Conservation (phyloP, 1,284 basidiomycete species). For the Fomitopsis pinicola region DNA sequence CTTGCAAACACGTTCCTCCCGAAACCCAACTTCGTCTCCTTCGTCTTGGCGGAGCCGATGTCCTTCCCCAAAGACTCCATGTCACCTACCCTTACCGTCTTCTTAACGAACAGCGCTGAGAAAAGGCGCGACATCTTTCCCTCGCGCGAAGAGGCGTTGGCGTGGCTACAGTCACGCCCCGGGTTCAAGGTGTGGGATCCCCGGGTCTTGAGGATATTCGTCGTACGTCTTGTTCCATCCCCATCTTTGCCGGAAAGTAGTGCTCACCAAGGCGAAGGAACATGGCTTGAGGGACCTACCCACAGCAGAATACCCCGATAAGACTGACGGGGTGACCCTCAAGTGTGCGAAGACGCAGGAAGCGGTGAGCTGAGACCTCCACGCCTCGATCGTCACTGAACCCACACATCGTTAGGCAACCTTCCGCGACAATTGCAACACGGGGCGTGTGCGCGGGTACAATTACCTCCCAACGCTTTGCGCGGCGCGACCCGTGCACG, state of each 20-base stretch:
- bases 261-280: conserved; percentile 28
- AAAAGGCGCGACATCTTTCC: conserved; percentile 48
- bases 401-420: conserved; percentile 33
- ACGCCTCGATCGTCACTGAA: neutral
- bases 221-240: conserved; percentile 27
- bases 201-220: conserved; percentile 38
- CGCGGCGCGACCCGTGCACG: conserved; percentile 38
- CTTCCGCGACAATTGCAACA: conserved; percentile 32
- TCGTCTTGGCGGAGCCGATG: conserved; percentile 46
- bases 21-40: conserved; percentile 29
- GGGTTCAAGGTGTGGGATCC: conserved; percentile 47
- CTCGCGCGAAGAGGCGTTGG: conserved; percentile 42
- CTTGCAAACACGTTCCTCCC: conserved; percentile 37
- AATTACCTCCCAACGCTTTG: conserved; percentile 33
- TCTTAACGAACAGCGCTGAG: conserved; percentile 29
- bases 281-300: conserved; percentile 42
- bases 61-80: conserved; percentile 23
- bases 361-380: conserved; percentile 15
- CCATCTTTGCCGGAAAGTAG: neutral
- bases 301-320: conserved; percentile 40
- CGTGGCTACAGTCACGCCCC: conserved; percentile 31
- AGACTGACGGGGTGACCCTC: conserved; percentile 42
- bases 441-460: conserved; percentile 34
- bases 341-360: conserved; percentile 45
- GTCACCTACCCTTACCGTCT: conserved; percentile 9